These are phyloP conservation scores for Orbilia quercus DNA, from an alignment of 2,329 filamentous ascomycete genomes.

Conservation along the genomic window DNA sequence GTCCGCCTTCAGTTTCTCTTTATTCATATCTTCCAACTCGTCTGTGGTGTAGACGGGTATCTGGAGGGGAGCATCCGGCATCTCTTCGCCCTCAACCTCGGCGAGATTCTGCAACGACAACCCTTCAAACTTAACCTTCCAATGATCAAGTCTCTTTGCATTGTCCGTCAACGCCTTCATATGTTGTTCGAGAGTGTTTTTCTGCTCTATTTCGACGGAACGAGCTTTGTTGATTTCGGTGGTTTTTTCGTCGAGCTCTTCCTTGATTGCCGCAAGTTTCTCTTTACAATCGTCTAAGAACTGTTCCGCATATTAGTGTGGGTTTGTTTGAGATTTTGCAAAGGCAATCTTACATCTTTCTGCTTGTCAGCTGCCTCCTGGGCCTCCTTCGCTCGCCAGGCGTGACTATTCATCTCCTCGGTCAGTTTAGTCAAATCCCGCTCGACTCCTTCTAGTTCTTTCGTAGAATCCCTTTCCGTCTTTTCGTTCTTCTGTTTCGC, in stretches of 20 bases:
- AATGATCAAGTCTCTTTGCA: constrained; percentile 83
- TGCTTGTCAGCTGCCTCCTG: constrained; percentile 81
- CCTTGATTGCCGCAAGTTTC: constrained; percentile 81
- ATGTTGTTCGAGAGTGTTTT: constrained; percentile 95
- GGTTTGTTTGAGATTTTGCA: constrained; percentile 1
- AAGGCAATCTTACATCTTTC: constrained; percentile 68
- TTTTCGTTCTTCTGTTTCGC: constrained; percentile 87
- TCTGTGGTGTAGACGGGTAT: constrained; percentile 82
- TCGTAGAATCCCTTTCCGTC: constrained; percentile 79
- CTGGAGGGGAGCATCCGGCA: constrained; percentile 63
- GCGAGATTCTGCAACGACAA: constrained; percentile 83
- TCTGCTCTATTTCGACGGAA: constrained; percentile 95
- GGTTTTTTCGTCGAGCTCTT: constrained; percentile 85
- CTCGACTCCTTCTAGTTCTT: constrained; percentile 78
- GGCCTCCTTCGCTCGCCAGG: constrained; percentile 77
- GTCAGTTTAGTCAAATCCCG: constrained; percentile 82
- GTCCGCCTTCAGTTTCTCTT: constrained; percentile 71
- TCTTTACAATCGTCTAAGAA: constrained; percentile 81
- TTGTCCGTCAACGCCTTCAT: constrained; percentile 89
- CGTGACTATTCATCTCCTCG: constrained; percentile 80
- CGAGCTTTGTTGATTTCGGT: constrained; percentile 87
- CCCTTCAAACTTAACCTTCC: constrained; percentile 89
- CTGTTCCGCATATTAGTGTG: constrained; percentile 62
- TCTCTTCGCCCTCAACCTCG: constrained; percentile 67
- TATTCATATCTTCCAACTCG: constrained; percentile 75